Conservation (phyloP, 2,329 filamentous ascomycete species). For the Rhynchosporium agropyri region DNA sequence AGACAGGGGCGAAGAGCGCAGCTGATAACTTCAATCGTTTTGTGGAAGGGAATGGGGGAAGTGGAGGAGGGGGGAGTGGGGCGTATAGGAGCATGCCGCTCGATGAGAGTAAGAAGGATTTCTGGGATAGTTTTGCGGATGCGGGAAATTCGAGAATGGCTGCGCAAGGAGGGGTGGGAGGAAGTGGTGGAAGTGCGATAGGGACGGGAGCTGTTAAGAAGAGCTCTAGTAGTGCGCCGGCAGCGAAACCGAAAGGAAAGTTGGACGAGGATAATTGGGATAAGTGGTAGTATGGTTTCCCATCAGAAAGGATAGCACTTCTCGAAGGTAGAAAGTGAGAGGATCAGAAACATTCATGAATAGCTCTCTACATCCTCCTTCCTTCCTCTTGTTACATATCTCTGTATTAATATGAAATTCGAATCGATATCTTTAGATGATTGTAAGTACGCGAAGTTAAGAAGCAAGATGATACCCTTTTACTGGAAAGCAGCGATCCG, state of each 20-base stretch:
- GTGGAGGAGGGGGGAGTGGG: slow-evolving; percentile 42
- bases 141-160: slow-evolving; percentile 28
- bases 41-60: slow-evolving; percentile 68
- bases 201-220: slow-evolving; percentile 41
- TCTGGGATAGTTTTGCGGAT: slow-evolving; percentile 89
- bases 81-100: slow-evolving; percentile 47
- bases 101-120: slow-evolving; percentile 73
- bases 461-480: background rate
- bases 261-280: slow-evolving; percentile 65
- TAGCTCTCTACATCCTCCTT: background rate
- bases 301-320: background rate
- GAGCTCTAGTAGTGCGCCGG: slow-evolving; percentile 26
- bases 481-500: no score
- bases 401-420: background rate
- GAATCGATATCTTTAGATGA: no score
- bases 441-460: background rate
- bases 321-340: background rate
- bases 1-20: slow-evolving; percentile 72
- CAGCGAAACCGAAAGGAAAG: slow-evolving; percentile 40
- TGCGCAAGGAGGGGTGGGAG: background rate
- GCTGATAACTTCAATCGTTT: slow-evolving; percentile 83
- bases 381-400: background rate
- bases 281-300: slow-evolving; percentile 41
- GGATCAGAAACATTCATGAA: background rate
- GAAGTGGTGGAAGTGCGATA: slow-evolving; percentile 31